phyloP scores from a whole-genome alignment of 2,329 filamentous ascomycete genomes.

The Ceratocystis colombiana region DNA sequence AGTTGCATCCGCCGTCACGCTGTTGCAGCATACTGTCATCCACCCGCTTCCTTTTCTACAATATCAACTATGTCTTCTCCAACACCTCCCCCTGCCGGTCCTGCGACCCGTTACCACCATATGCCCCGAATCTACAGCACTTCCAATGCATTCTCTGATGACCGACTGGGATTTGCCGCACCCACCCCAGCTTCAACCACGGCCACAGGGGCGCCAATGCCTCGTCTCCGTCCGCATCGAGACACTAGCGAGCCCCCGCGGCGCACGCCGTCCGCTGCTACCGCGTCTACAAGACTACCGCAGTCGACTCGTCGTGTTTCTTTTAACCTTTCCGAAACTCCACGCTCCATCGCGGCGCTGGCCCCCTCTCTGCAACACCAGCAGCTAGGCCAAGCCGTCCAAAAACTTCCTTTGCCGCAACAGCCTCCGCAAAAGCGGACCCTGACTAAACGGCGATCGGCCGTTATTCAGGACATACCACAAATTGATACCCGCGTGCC shows the following conservation, averaged over 20 bases:
- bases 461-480: conserved; percentile 6
- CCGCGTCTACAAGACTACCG: conserved; percentile 11
- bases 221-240: conserved; percentile 8
- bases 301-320: conserved; percentile 13
- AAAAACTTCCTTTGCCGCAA: conserved; percentile 2
- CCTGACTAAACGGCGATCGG: conserved; percentile 14
- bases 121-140: conserved; percentile 3
- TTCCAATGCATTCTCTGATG: conserved; percentile 6
- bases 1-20: neutral
- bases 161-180: neutral
- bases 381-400: neutral
- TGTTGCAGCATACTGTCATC: neutral
- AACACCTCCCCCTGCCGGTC: neutral
- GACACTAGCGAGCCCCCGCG: conserved; percentile 10
- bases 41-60: neutral
- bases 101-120: neutral
- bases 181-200: conserved; percentile 5
- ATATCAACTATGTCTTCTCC: conserved; percentile 1
- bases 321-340: conserved; percentile 18
- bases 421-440: conserved; percentile 9
- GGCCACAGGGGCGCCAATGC: neutral
- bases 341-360: conserved; percentile 3
- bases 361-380: neutral
- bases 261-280: conserved; percentile 8
- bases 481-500: conserved; percentile 20